Conservation (phyloP, 176 grass and related monocot genomes). For the Puya raimondii region DNA sequence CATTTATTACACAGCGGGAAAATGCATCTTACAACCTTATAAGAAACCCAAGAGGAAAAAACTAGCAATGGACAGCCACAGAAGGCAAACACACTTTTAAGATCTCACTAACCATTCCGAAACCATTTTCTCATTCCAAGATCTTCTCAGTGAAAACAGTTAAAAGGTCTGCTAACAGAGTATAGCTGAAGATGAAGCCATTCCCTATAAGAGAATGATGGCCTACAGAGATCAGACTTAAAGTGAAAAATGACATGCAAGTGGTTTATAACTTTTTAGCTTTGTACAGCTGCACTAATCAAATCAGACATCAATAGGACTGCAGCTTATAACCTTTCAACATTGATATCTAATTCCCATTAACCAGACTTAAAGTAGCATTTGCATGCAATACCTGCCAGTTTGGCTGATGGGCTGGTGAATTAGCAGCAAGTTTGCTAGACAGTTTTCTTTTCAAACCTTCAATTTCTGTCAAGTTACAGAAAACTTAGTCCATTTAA, state of each 20-base stretch:
- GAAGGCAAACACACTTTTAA: neutral
- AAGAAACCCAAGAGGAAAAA: neutral
- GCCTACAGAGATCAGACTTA: neutral
- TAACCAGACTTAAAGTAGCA: neutral
- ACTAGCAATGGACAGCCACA: neutral
- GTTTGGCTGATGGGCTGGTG: slow-evolving; percentile 76
- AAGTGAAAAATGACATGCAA: neutral
- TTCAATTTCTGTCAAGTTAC: slow-evolving; percentile 63
- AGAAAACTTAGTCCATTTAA: slow-evolving; percentile 3
- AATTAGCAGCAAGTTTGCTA: slow-evolving; percentile 90
- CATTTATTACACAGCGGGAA: neutral
- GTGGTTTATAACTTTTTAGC: neutral
- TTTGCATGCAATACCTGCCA: slow-evolving; percentile 57
- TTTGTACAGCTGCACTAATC: too few relatives aligned
- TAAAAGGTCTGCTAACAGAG: too few relatives aligned
- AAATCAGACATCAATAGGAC: neutral
- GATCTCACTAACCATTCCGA: neutral
- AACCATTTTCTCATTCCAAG: neutral
- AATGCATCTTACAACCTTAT: neutral
- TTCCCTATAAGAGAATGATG: neutral
- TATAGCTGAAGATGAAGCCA: too few relatives aligned
- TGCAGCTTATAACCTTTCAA: neutral
- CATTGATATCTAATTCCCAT: neutral
- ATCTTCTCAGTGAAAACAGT: neutral
- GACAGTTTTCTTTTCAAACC: slow-evolving; percentile 88